Evolutionary conservation across 2,329 filamentous ascomycete species (phyloP), one percentile per base, ranked within the genome.

Genomic region (Onygena corvina): DNA sequence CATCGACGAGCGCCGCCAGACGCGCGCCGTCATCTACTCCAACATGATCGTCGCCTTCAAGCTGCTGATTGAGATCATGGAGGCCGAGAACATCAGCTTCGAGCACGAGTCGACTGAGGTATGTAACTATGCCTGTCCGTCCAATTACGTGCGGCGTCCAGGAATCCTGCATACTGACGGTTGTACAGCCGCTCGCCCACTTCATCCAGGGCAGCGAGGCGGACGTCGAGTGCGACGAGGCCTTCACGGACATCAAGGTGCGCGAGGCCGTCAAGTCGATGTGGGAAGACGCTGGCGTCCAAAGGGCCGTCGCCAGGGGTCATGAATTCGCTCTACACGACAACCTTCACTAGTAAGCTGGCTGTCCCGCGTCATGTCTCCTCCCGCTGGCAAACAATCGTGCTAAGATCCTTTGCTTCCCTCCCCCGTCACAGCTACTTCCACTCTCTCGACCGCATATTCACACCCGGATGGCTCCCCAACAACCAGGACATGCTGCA

Each of bases 311-410:
- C 56, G 75, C 81, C 46, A 90, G 92, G 68, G 92, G 92, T 58
- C 94, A 96, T 65, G 90, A 95, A 71, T 96, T 90, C 68, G 90
- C 92, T 14, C 76, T 96, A 46, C 89, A 96, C 65, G 92, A 96
- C 71, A 96, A 96, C 62, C 70, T 96, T 57, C 80, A 81, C 69
- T 98, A 95, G 88, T 95, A 72, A 61, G 85, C 72, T 50, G 9
- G 33, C n/a, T 8, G 18, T 14, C 27, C 18, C 33, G 12, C 9
- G 4, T 42, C 2, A 27, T 5, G 14, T 46, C 40, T 46, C 34
- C 16, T 12, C 3, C 9, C 25, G 36, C 27, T 33, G 12, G 40
- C 52, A 20, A n/a, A n/a, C 2, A 21, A 20, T 6, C 20, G 11
- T 20, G 7, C 36, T 42, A n/a, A 42, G 47, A 52, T 46, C 36